Evolutionary conservation across 371 early-diverging fungal species (phyloP).

Genomic region (Mucor plumbeus): DNA sequence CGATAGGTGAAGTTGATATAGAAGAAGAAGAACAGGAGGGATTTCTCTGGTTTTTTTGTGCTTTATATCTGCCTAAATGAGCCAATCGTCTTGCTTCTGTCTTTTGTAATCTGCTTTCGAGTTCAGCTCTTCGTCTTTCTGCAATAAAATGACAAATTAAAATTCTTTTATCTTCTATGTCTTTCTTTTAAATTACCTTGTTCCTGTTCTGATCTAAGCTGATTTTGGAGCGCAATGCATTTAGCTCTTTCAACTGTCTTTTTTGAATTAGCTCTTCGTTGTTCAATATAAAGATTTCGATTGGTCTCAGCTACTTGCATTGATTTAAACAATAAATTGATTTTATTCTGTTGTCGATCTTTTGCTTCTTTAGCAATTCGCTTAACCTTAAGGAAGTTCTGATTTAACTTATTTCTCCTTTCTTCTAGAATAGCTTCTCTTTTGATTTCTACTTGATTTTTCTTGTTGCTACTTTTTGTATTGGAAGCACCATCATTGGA

Average conservation of each 20-base stretch:
- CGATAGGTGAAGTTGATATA: not conserved
- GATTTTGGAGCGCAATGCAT: conserved; percentile 40
- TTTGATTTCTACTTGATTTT: conserved; percentile 38
- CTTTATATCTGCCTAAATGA: conserved; percentile 26
- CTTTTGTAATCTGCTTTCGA: conserved; percentile 30
- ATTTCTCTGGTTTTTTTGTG: conserved; percentile 10
- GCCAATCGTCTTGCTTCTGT: conserved; percentile 37
- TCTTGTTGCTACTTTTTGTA: conserved; percentile 18
- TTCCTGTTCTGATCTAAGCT: conserved; percentile 32
- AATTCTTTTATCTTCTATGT: conserved; percentile 19
- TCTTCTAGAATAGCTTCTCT: conserved; percentile 42
- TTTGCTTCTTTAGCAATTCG: conserved; percentile 36
- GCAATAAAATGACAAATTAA: conserved; percentile 12
- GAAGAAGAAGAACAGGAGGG: conserved; percentile 9
- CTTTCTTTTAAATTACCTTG: conserved; percentile 27
- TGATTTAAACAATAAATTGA: conserved; percentile 30
- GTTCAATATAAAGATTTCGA: conserved; percentile 42
- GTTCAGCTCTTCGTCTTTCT: conserved; percentile 38
- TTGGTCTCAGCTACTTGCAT: conserved; percentile 48
- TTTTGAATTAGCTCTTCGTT: conserved; percentile 42
- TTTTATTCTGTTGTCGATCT: conserved; percentile 33
- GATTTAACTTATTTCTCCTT: conserved; percentile 31
- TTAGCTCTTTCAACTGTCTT: conserved; percentile 51
- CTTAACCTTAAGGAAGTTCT: conserved; percentile 38
- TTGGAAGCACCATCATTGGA: conserved; percentile 6